Percentiles rank a stretch among this genome's conserved stretches.
Evolutionary conservation across 1,139 yeast genomes (phyloP).

Genomic region (Suhomyces terraborum): DNA sequence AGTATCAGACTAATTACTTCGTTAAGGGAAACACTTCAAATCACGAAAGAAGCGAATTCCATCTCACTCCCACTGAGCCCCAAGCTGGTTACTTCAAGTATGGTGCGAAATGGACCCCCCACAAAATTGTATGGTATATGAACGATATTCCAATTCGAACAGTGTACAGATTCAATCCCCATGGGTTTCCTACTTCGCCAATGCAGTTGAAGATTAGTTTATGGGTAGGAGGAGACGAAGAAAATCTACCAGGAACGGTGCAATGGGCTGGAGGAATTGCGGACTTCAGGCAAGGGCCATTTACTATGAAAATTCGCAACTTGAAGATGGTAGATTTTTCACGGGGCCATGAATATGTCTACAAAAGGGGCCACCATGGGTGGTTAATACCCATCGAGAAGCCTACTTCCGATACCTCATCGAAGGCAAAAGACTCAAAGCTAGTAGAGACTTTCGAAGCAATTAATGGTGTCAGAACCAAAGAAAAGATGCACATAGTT

Average conservation of each 20-base stretch:
- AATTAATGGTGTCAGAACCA: too few species aligned
- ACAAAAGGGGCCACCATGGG: slow-evolving; percentile 24
- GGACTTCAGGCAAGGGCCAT: slow-evolving; percentile 39
- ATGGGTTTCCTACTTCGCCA: slow-evolving; percentile 43
- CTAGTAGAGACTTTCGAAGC: not conserved
- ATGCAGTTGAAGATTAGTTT: slow-evolving; percentile 41
- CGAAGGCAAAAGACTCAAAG: not conserved
- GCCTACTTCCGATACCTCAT: not conserved
- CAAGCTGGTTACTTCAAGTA: slow-evolving; percentile 29
- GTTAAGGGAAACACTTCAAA: slow-evolving; percentile 47
- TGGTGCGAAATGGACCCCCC: slow-evolving; percentile 44
- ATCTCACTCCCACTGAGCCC: slow-evolving; percentile 26
- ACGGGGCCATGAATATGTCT: slow-evolving; percentile 36
- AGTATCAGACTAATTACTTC: slow-evolving; percentile 46
- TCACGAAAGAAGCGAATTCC: slow-evolving; percentile 45
- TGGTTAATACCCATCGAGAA: slow-evolving; percentile 8
- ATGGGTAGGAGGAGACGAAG: slow-evolving; percentile 49
- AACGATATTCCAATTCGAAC: slow-evolving; percentile 33
- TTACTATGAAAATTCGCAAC: slow-evolving; percentile 33
- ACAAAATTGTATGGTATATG: slow-evolving; percentile 33
- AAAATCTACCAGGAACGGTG: slow-evolving; percentile 48
- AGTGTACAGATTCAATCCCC: slow-evolving; percentile 21
- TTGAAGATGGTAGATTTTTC: slow-evolving; percentile 37
- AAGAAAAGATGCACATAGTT: too few species aligned
- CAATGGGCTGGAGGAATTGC: slow-evolving; percentile 49